Evolutionary conservation across 1,284 basidiomycete genomes (phyloP), one percentile per base, ranked within the genome.

Genomic region (Stygiomarasmius scandens): DNA sequence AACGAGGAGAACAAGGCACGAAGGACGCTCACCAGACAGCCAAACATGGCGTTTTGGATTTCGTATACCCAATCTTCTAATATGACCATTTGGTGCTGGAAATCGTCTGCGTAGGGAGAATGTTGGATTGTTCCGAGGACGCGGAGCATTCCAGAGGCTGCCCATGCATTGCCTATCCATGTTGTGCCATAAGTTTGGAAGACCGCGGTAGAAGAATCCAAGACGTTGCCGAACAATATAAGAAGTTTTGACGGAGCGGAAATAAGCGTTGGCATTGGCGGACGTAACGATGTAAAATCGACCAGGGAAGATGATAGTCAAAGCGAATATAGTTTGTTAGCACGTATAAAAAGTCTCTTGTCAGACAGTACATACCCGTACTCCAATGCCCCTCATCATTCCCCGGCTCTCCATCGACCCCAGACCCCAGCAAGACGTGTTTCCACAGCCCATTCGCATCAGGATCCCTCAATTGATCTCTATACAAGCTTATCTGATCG

Each of bases 141-240:
- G n/a, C 92, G 85, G 3, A 91, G 76, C 81, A 94, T 94, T 0
- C 93, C 93, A 3, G 88, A 90, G 0, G 90, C 86, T 0, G 87
- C 93, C 93, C 93, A 95, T 0, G 79, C 93, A 55, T 95, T 93
- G 0, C 93, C 92, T 89, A 50, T 5, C 16, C 10, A 24, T 10
- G 25, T 12, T 29, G 19, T 11, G 11, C 12, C 24, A 23, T 9
- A 10, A 27, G 20, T 20, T 49, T 23, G 6, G 25, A 24, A 20
- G 25, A 27, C 19, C 6, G n/a, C 6, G 16, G 23, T 27, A 23
- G 4, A 24, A 23, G 47, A 27, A 10, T 4, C 16, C 19, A n/a
- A 5, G 12, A 12, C 6, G 29, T 5, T 32, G 29, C 29, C 6
- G 29, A 12, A 32, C 6, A 32, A 32, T n/a, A n/a, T n/a, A n/a